Evolutionary conservation across 257 asterid species (phyloP).

Genomic region (Asclepias syriaca): DNA sequence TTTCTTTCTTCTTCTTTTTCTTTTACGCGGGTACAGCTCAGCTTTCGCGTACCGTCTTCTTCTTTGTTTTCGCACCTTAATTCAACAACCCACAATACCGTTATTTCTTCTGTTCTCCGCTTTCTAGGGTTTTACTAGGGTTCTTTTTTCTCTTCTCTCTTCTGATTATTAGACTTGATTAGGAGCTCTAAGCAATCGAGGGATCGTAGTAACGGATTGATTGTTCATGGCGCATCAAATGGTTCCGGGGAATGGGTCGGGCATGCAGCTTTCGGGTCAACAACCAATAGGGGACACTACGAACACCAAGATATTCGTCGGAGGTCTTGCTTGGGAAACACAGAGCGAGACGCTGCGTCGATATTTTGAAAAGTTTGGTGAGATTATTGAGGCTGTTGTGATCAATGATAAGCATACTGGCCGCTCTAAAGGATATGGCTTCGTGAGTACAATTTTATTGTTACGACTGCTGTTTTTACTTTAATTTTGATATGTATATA

Average conservation of each 20-base stretch:
- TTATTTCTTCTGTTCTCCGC: neutral
- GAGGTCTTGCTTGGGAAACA: conserved; percentile 42
- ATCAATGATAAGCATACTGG: conserved; percentile 32
- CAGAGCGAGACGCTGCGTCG: conserved; percentile 28
- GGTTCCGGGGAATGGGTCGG: conserved; percentile 15
- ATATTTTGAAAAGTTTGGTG: conserved; percentile 38
- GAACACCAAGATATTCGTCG: conserved; percentile 32
- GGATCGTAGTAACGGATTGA: neutral
- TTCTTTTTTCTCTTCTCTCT: neutral
- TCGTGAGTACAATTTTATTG: conserved; percentile 23
- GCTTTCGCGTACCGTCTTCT: conserved; percentile 7
- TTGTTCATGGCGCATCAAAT: conserved; percentile 23
- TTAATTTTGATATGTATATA: neutral
- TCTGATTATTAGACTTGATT: neutral
- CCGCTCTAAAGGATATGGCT: conserved; percentile 42
- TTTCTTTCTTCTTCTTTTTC: neutral
- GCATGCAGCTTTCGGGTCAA: conserved; percentile 17
- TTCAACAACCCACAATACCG: neutral
- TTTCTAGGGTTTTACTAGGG: neutral
- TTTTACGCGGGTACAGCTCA: conserved; percentile 10
- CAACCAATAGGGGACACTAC: conserved; percentile 24
- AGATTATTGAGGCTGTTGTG: conserved; percentile 41
- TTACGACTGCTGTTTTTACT: neutral
- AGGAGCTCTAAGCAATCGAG: neutral
- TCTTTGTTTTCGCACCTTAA: conserved; percentile 14